Conservation (phyloP, 345 rosid genomes). For the Excoecaria cochinchinensis region DNA sequence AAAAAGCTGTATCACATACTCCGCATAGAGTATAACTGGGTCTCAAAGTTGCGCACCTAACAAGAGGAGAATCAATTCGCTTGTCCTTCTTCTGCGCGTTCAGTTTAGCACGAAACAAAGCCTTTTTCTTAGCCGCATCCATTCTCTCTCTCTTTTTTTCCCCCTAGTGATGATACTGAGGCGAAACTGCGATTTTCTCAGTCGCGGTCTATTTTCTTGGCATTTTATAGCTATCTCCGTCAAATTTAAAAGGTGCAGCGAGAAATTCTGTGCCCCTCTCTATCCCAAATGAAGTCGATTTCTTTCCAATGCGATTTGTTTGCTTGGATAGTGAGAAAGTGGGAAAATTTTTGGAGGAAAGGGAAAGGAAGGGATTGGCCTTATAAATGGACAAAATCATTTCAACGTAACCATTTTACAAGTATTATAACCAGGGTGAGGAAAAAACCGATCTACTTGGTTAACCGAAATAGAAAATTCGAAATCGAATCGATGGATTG, state of each 20-base stretch:
- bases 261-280: not conserved
- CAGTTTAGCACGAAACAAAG: constrained; percentile 77
- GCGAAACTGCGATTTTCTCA: too few relatives aligned
- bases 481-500: too few relatives aligned
- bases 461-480: too few relatives aligned
- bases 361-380: too few relatives aligned
- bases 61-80: constrained; percentile 86
- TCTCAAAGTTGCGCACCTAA: constrained; percentile 43
- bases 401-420: too few relatives aligned
- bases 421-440: too few relatives aligned
- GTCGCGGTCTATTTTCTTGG: not conserved
- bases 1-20: not conserved
- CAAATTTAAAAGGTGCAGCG: too few relatives aligned
- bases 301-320: not conserved
- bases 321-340: too few relatives aligned
- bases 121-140: constrained; percentile 88
- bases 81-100: constrained; percentile 79
- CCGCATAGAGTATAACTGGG: not conserved
- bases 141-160: constrained; percentile 19
- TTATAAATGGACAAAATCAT: too few relatives aligned
- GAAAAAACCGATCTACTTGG: too few relatives aligned
- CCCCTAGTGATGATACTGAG: not conserved
- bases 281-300: not conserved
- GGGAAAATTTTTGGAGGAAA: too few relatives aligned
- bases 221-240: not conserved